Conservation (phyloP, 2,329 filamentous ascomycete species). For the Lachnum nothofagi region DNA sequence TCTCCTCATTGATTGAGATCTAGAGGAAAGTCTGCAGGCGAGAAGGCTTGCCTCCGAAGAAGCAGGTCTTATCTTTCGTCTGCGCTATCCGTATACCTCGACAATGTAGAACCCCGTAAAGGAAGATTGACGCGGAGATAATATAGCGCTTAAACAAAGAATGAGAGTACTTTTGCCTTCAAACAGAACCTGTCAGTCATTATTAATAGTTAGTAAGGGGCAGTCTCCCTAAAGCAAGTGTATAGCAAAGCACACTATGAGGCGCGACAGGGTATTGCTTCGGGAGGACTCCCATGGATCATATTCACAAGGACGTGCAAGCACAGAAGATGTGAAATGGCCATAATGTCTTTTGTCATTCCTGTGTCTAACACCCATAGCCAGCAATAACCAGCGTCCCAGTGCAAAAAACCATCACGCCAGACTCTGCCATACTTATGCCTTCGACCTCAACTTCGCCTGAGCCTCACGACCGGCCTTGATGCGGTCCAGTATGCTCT, state of each 20-base stretch:
- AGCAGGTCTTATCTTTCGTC: constrained; percentile 53
- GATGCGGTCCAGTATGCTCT: constrained; percentile 82
- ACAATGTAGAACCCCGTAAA: constrained; percentile 55
- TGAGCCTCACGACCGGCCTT: constrained; percentile 71
- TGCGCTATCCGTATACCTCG: constrained; percentile 95
- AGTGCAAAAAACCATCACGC: constrained; percentile 24
- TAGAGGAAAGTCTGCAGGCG: constrained; percentile 75
- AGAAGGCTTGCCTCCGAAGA: constrained; percentile 49
- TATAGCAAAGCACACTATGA: constrained; percentile 28
- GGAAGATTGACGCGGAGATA: constrained; percentile 81
- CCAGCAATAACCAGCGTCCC: constrained; percentile 16
- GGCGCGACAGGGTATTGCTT: constrained; percentile 39
- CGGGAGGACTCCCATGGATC: constrained; percentile 73
- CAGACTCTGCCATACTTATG: constrained; percentile 21
- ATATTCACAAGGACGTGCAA: constrained; percentile 43
- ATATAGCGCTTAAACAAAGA: constrained; percentile 55
- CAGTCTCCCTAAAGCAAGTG: constrained; percentile 30
- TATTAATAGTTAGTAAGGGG: constrained; percentile 25
- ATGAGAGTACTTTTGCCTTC: constrained; percentile 7
- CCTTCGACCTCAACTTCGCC: constrained; percentile 49
- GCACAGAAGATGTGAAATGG: constrained; percentile 58
- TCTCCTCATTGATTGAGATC: constrained; percentile 57
- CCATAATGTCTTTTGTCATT: constrained; percentile 47
- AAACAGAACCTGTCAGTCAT: constrained; percentile 8
- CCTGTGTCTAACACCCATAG: constrained; percentile 29